Percentiles rank a stretch among this genome's conserved stretches.
These are phyloP conservation scores for Kernera saxatilis DNA, from an alignment of 345 rosid species.

Conservation along the genomic window DNA sequence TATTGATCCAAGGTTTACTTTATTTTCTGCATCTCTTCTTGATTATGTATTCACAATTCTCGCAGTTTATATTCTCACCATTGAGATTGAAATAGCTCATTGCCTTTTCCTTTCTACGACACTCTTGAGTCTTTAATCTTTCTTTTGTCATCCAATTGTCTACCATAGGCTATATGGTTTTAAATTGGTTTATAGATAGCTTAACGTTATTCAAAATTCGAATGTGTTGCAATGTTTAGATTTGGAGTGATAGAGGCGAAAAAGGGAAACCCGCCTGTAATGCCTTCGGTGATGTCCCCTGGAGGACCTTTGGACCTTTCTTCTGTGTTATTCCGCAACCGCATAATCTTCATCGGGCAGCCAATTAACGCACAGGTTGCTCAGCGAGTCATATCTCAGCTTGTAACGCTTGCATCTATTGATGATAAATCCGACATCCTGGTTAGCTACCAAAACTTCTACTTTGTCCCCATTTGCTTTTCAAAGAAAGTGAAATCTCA, in stretches of 20 bases:
- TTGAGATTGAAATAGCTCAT: not conserved
- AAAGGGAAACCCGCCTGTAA: conserved; percentile 74
- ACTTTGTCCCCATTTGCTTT: not conserved
- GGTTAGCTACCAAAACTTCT: conserved; percentile 35
- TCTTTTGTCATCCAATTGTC: not conserved
- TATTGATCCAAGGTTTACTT: conserved; percentile 43
- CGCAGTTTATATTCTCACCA: not conserved
- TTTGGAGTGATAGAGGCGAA: conserved; percentile 45
- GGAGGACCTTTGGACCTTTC: conserved; percentile 90
- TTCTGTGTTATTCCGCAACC: conserved; percentile 72
- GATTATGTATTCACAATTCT: not conserved
- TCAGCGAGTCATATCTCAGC: conserved; percentile 88
- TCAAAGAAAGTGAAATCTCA: not conserved
- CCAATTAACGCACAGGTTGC: conserved; percentile 82
- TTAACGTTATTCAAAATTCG: too few species aligned
- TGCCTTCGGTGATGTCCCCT: conserved; percentile 86
- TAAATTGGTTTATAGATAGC: not conserved
- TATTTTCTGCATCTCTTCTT: not conserved
- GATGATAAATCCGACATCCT: conserved; percentile 86
- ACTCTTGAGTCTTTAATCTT: not conserved
- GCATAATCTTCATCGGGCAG: conserved; percentile 86
- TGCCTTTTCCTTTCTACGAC: not conserved
- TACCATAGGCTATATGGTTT: not conserved
- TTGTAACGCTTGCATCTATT: conserved; percentile 77
- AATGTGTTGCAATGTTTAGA: conserved; percentile 31